Percentiles rank a stretch among this genome's conserved stretches.
Evolutionary conservation across 1,284 basidiomycete species (phyloP).

Genomic region (Gymnopus androsaceus): DNA sequence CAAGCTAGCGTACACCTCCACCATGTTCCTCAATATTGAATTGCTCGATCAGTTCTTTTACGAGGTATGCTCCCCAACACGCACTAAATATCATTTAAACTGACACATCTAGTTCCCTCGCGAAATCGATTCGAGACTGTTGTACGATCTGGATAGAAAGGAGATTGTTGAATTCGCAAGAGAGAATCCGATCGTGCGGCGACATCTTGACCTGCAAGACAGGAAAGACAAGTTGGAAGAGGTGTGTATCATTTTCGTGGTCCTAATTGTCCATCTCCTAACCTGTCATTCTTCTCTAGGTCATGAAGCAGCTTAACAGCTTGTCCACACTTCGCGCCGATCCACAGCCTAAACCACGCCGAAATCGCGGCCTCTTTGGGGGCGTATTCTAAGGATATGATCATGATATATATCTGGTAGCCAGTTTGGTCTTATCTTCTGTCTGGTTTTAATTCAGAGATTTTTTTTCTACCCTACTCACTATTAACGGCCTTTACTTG

Average conservation of each 20-base stretch:
- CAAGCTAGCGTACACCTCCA: slow-evolving; percentile 93
- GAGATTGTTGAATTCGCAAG: slow-evolving; percentile 90
- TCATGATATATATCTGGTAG: too few species aligned
- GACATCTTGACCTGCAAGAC: slow-evolving; percentile 94
- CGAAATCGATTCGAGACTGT: slow-evolving; percentile 93
- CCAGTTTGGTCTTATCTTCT: too few species aligned
- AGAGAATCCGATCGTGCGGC: slow-evolving; percentile 86
- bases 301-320: slow-evolving; percentile 88
- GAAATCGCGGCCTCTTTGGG: slow-evolving; percentile 74
- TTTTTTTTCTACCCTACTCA: too few species aligned
- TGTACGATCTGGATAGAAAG: slow-evolving; percentile 87
- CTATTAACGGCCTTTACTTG: too few species aligned
- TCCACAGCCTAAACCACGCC: slow-evolving; percentile 65
- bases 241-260: slow-evolving; percentile 45
- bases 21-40: slow-evolving; percentile 99
- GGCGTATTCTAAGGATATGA: slow-evolving; percentile 26
- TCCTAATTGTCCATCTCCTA: background rate
- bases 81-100: background rate
- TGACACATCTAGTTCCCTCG: slow-evolving; percentile 79
- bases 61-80: slow-evolving; percentile 55
- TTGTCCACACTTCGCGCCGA: slow-evolving; percentile 82
- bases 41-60: slow-evolving; percentile 98
- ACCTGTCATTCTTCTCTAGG: slow-evolving; percentile 43
- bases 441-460: too few species aligned
- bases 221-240: slow-evolving; percentile 98